Conservation (phyloP, 2,329 filamentous ascomycete species). For the Aspergillus cejpii region DNA sequence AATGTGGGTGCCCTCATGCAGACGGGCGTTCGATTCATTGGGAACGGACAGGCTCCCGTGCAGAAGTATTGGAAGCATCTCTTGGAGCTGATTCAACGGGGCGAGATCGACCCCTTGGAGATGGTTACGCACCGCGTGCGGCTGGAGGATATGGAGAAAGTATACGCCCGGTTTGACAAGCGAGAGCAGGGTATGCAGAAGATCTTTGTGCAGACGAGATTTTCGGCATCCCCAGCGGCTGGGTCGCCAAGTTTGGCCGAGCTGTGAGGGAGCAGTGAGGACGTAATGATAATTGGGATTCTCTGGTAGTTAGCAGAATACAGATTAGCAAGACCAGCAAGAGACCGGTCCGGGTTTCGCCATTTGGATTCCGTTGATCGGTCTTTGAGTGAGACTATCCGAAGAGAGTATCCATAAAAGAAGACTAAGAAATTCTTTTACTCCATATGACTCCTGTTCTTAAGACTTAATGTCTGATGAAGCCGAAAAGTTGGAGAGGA, state of each 20-base stretch:
- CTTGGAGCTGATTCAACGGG: slow-evolving; percentile 59
- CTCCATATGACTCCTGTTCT: too few relatives aligned
- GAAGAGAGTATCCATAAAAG: background rate
- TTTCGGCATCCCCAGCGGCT: slow-evolving; percentile 46
- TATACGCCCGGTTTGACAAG: slow-evolving; percentile 57
- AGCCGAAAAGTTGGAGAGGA: too few relatives aligned
- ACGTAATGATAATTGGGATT: background rate
- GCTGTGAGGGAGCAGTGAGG: slow-evolving; percentile 9
- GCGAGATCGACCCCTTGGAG: slow-evolving; percentile 65
- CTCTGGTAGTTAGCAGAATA: too few relatives aligned
- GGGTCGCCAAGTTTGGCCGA: slow-evolving; percentile 49
- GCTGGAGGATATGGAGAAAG: slow-evolving; percentile 63
- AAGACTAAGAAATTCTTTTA: slow-evolving; percentile 4
- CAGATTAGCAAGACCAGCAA: too few relatives aligned
- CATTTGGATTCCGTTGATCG: slow-evolving; percentile 12
- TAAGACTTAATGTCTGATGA: too few relatives aligned
- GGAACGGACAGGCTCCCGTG: slow-evolving; percentile 64
- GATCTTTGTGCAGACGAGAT: slow-evolving; percentile 60
- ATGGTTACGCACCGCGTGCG: slow-evolving; percentile 75
- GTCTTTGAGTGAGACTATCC: background rate
- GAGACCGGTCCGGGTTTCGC: slow-evolving; percentile 10
- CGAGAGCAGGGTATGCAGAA: slow-evolving; percentile 65
- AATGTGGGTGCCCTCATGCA: slow-evolving; percentile 81
- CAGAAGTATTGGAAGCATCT: slow-evolving; percentile 78
- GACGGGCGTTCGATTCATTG: slow-evolving; percentile 71